Conservation (phyloP, 768 basidiomycete genomes). For the Mycena vulgaris region DNA sequence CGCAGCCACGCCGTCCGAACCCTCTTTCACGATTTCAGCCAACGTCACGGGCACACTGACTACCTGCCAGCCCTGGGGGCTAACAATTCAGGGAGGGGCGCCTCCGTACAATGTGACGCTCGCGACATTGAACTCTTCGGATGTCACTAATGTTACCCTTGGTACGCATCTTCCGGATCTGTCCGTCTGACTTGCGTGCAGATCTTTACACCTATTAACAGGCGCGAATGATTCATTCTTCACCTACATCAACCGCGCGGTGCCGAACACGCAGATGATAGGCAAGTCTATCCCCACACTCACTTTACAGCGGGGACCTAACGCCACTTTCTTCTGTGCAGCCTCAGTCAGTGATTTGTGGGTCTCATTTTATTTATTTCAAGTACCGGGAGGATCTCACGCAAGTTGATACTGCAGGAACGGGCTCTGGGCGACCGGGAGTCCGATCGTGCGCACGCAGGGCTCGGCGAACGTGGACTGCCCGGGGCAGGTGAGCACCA, state of each 20-base stretch:
- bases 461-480: conserved; percentile 33
- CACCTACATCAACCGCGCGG: conserved; percentile 60
- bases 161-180: conserved; percentile 27
- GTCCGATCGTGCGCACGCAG: conserved; percentile 47
- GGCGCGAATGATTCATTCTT: conserved; percentile 50
- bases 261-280: conserved; percentile 54
- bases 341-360: conserved; percentile 61
- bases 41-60: conserved; percentile 48
- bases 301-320: conserved; percentile 9
- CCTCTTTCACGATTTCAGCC: conserved; percentile 52
- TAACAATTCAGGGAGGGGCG: conserved; percentile 58
- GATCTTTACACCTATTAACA: conserved; percentile 19
- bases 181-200: conserved; percentile 12
- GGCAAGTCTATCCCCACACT: conserved; percentile 48
- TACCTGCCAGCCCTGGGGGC: conserved; percentile 65
- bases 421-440: conserved; percentile 56
- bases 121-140: conserved; percentile 52
- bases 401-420: conserved; percentile 45
- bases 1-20: conserved; percentile 24
- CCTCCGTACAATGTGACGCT: conserved; percentile 63
- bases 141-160: conserved; percentile 60
- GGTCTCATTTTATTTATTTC: conserved; percentile 41
- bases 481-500: neutral
- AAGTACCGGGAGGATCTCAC: neutral
- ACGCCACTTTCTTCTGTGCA: conserved; percentile 32